Percentiles rank a stretch among this genome's conserved stretches.
Evolutionary conservation across 257 asterid genomes (phyloP).

Genomic region (Scutellaria baicalensis): DNA sequence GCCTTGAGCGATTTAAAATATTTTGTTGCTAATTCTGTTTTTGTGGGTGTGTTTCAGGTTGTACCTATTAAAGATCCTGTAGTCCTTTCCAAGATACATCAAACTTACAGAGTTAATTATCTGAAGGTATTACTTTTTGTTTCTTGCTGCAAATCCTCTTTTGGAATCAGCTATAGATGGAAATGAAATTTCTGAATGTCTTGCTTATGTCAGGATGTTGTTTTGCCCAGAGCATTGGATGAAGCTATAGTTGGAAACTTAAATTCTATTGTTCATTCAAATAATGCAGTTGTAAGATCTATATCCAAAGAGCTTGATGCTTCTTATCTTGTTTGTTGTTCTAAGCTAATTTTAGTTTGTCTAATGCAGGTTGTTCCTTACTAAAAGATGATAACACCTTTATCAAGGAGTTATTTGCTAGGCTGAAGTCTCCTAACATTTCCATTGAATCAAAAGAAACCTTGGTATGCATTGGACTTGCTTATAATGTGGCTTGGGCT

Average conservation of each 20-base stretch:
- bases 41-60: slow-evolving; percentile 42
- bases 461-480: slow-evolving; percentile 50
- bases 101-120: slow-evolving; percentile 84
- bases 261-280: slow-evolving; percentile 71
- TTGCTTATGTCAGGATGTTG: slow-evolving; percentile 65
- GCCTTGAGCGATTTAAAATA: not conserved
- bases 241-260: slow-evolving; percentile 65
- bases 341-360: slow-evolving; percentile 15
- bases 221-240: slow-evolving; percentile 75
- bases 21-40: slow-evolving; percentile 12
- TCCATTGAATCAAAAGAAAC: slow-evolving; percentile 63
- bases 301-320: slow-evolving; percentile 4
- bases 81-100: slow-evolving; percentile 89
- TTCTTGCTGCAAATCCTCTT: not conserved
- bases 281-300: slow-evolving; percentile 75
- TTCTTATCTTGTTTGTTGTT: not conserved
- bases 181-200: slow-evolving; percentile 18
- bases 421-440: slow-evolving; percentile 60
- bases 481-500: too few species aligned
- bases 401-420: slow-evolving; percentile 79
- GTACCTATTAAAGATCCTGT: slow-evolving; percentile 76
- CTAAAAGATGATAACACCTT: slow-evolving; percentile 82
- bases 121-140: slow-evolving; percentile 53
- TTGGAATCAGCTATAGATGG: not conserved
- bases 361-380: slow-evolving; percentile 67